Evolutionary conservation across 106 monocot genomes (phyloP).

Genomic region (Allium cepa): DNA sequence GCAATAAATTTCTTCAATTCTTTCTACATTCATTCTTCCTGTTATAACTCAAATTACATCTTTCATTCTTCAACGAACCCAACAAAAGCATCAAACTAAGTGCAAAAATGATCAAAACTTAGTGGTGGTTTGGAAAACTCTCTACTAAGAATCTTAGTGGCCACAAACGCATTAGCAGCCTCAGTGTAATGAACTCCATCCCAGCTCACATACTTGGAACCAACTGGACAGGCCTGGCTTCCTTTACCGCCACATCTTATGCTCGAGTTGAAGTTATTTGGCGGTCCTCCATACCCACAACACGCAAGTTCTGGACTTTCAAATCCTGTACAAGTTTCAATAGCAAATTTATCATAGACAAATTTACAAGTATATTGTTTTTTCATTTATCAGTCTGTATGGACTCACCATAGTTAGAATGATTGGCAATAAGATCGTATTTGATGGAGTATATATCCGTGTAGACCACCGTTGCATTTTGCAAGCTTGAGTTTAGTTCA

Average conservation of each 20-base stretch:
- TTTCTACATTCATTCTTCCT: too few relatives aligned
- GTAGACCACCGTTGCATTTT: conserved; percentile 49
- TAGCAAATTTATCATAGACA: background rate
- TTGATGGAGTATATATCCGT: conserved; percentile 58
- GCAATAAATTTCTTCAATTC: too few relatives aligned
- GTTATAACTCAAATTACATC: too few relatives aligned
- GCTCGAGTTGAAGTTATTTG: conserved; percentile 55
- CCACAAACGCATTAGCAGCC: conserved; percentile 52
- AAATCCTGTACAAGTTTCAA: conserved; percentile 29
- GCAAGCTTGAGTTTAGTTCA: conserved; percentile 30
- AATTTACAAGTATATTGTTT: background rate
- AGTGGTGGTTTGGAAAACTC: conserved; percentile 42
- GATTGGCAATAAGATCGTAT: conserved; percentile 55
- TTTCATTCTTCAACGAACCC: background rate
- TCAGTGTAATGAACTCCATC: conserved; percentile 86
- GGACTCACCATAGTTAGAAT: conserved; percentile 48
- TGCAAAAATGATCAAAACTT: conserved; percentile 44
- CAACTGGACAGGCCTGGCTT: conserved; percentile 24
- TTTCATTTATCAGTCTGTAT: background rate
- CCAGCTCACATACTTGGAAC: conserved; percentile 50
- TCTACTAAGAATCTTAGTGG: conserved; percentile 43
- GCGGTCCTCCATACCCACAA: conserved; percentile 71
- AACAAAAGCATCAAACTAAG: background rate
- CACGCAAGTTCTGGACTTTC: conserved; percentile 53
- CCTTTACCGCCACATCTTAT: conserved; percentile 26